Base-by-base conservation (phyloP, 2,329 filamentous ascomycete genomes). In the Pseudogymnoascus sp. region DNA sequence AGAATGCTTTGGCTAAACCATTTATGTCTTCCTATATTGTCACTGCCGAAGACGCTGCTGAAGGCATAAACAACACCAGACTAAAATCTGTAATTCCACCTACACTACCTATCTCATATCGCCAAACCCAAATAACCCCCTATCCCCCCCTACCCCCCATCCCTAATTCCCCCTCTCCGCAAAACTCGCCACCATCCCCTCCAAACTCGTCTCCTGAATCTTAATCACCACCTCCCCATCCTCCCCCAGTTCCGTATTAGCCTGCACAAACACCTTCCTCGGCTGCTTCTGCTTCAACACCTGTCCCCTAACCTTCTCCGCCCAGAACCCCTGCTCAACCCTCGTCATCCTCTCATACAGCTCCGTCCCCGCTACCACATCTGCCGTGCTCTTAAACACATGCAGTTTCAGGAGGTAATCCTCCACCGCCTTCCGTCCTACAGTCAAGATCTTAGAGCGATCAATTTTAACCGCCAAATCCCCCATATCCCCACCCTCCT, bases 231-330 rank as follows among this genome's bases (percentile, higher is more conserved):
- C 90, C 73, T 86, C 83, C 64, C 89, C 90, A 11, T 82, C 77
- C 73, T 85, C 82, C 66, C 88, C 85, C 42, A 95, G 73, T 64
- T 87, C 82, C 0, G 93, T 97, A 75, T 96, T 97, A 65, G 91
- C 91, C 79, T 97, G 93, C 62, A 97, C 91, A 78, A 96, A 97
- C 51, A 97, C 88, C 80, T 93, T 93, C 65, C 89, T 80, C n/a
- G 90, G 89, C 76, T 90, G 88, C 78, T 91, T 91, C 76, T 90
- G 89, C 70, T 82, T 80, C 45, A 93, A 76, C 23, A 93, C 89
- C 65, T 90, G 83, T 57, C 89, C 85, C 64, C 93, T 83, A 26
- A 97, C 85, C 77, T 88, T 88, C 67, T 84, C 86, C 63, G 88
- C 91, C 84, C 91, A 97, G 79, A 90, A 97, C 40, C 90, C 87